Base-by-base conservation (phyloP, 495 filamentous ascomycete species). In the Viridothelium virens region DNA sequence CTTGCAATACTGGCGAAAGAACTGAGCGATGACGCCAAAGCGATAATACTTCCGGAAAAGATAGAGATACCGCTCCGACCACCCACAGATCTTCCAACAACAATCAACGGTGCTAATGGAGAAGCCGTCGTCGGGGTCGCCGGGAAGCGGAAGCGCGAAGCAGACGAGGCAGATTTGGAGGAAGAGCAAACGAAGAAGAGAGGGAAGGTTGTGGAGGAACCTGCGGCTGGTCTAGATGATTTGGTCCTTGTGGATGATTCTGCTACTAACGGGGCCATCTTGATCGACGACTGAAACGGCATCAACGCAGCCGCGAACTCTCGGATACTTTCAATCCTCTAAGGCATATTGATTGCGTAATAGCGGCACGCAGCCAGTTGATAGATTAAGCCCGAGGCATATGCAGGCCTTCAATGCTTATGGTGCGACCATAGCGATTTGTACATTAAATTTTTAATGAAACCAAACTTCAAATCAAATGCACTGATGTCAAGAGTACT, bases 241-340 rank as follows among this genome's bases (percentile, higher is more conserved):
- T 72, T 77, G 36, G 70, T 80, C 39, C 78, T 85, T 25, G 70
- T 85, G 25, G 61, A 83, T 12, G 84, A 90, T 64, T 88, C 88
- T 66, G 70, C 76, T 9, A 79, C 77, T 1, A 83, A 82, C 44
- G 89, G 88, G 31, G 85, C 87, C 9, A 92, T 95, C 68, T 70
- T 90, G 64, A 92, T 95, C 71, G 86, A 90, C 34, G 88, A 91
- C 74, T 59, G 53, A 59, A 7, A 7, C 11, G 7, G 11, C 25
- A 10, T 7, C 10, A 36, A 0, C 53, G 14, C 0, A 25, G 25
- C 25, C 25, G 25, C 25, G 25, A 25, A 25, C 0, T 25, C 25
- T 25, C 25, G 53, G 7, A 4, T 4, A n/a, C 31, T 33, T 34
- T 59, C 25, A 7, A 34, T 1, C 36, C 33, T 6, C 31, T 36